phyloP scores from a whole-genome alignment of 2,329 filamentous ascomycete genomes.

The Ambrosiella xylebori region DNA sequence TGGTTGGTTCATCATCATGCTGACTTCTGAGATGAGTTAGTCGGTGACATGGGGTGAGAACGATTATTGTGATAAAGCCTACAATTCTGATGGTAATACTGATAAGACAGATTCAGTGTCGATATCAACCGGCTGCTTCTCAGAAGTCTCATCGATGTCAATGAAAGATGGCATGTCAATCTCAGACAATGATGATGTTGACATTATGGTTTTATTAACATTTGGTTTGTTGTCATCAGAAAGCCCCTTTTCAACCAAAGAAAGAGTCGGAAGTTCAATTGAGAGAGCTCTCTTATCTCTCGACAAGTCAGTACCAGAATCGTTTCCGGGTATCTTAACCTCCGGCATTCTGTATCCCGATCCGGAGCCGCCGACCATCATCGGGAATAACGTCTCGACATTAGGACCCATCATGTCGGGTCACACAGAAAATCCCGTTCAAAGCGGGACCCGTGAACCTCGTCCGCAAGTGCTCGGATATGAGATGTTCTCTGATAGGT shows the following conservation, averaged over 20 bases:
- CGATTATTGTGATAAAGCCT: neutral
- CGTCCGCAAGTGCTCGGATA: neutral
- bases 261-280: neutral
- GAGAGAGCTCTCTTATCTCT: neutral
- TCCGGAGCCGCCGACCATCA: neutral
- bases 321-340: no score
- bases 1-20: neutral
- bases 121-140: neutral
- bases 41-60: neutral
- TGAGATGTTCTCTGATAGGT: neutral
- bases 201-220: neutral
- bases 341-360: neutral
- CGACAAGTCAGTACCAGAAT: no score
- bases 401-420: neutral
- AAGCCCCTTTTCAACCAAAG: neutral
- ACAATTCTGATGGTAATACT: neutral
- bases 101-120: conserved; percentile 1
- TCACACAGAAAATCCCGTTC: neutral
- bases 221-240: neutral
- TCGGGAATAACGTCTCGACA: neutral
- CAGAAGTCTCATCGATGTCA: neutral
- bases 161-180: neutral
- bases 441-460: neutral
- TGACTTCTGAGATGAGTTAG: neutral
- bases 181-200: conserved; percentile 1